Percentiles rank a stretch among this genome's conserved stretches.
Conservation (phyloP, 768 basidiomycete genomes). For the Tephrocybe sp. region DNA sequence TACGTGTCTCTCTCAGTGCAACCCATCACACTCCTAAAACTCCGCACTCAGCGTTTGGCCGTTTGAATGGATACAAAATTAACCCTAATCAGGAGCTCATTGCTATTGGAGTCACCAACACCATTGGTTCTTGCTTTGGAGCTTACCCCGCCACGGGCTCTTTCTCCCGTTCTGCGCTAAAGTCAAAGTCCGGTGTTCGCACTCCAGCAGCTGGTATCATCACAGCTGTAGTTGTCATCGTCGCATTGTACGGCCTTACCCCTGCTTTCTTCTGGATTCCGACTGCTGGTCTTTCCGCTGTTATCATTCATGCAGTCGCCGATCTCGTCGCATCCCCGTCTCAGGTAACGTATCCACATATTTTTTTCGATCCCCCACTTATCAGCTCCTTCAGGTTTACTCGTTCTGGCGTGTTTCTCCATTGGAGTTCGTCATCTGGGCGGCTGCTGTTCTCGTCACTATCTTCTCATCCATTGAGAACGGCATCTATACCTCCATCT, state of each 20-base stretch:
- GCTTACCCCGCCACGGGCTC: constrained; percentile 98
- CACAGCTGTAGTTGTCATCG: constrained; percentile 84
- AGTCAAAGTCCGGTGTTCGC: constrained; percentile 95
- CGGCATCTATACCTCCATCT: constrained; percentile 86
- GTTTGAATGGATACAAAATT: constrained; percentile 92
- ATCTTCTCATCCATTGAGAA: constrained; percentile 93
- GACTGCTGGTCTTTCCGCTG: constrained; percentile 76
- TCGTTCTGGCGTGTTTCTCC: constrained; percentile 94
- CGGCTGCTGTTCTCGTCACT: constrained; percentile 83
- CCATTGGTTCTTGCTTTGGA: constrained; percentile 82
- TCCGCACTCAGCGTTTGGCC: constrained; percentile 73
- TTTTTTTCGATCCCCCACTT: background rate
- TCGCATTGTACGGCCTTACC: constrained; percentile 93
- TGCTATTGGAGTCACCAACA: constrained; percentile 96
- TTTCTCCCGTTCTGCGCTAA: constrained; percentile 96
- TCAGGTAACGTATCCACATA: constrained; percentile 35
- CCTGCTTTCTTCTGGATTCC: constrained; percentile 92
- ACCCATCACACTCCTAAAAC: background rate
- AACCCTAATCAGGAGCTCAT: constrained; percentile 93
- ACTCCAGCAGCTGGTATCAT: constrained; percentile 88
- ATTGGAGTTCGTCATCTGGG: constrained; percentile 87
- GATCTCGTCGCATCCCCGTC: constrained; percentile 84
- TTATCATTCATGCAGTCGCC: constrained; percentile 92
- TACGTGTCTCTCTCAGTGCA: constrained; percentile 21
- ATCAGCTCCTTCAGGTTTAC: constrained; percentile 51